Conservation (phyloP, 2,329 filamentous ascomycete genomes). For the Aspergillus sclerotialis region DNA sequence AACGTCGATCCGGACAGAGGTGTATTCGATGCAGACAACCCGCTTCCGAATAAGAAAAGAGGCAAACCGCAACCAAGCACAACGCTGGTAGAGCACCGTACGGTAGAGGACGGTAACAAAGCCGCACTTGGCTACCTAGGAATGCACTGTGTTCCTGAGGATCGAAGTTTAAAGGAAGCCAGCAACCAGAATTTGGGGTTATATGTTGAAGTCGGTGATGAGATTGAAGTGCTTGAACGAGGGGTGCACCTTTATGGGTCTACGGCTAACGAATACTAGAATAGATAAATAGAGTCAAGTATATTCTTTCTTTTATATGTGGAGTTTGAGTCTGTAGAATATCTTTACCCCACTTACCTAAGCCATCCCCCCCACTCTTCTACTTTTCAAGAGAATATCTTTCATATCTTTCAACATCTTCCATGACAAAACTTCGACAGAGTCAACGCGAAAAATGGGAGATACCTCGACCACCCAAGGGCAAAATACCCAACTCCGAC, state of each 20-base stretch:
- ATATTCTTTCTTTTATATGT: too few species aligned
- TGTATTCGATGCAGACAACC: constrained; percentile 11
- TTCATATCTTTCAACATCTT: too few species aligned
- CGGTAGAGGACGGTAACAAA: constrained; percentile 12
- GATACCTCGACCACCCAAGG: background rate
- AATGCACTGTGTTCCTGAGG: constrained; percentile 18
- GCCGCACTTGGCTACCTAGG: constrained; percentile 14
- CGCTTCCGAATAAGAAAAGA: constrained; percentile 9
- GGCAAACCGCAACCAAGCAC: constrained; percentile 16
- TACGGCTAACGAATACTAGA: constrained; percentile 13
- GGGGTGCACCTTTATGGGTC: constrained; percentile 15
- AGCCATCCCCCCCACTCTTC: too few species aligned
- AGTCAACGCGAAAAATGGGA: too few species aligned
- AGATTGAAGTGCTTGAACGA: constrained; percentile 13
- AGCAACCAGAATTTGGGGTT: constrained; percentile 5
- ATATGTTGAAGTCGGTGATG: constrained; percentile 14
- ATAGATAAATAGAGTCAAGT: too few species aligned
- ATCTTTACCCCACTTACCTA: too few species aligned
- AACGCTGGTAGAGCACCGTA: constrained; percentile 12
- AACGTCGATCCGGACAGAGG: constrained; percentile 14
- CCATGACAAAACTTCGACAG: too few species aligned
- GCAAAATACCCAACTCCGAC: constrained; percentile 36
- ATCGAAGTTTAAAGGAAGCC: constrained; percentile 9
- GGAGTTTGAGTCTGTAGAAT: too few species aligned
- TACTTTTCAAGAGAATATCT: too few species aligned